Percentiles rank a stretch among this genome's conserved stretches.
phyloP scores from a whole-genome alignment of 2,329 filamentous ascomycete genomes.

The Monosporascus sp. region DNA sequence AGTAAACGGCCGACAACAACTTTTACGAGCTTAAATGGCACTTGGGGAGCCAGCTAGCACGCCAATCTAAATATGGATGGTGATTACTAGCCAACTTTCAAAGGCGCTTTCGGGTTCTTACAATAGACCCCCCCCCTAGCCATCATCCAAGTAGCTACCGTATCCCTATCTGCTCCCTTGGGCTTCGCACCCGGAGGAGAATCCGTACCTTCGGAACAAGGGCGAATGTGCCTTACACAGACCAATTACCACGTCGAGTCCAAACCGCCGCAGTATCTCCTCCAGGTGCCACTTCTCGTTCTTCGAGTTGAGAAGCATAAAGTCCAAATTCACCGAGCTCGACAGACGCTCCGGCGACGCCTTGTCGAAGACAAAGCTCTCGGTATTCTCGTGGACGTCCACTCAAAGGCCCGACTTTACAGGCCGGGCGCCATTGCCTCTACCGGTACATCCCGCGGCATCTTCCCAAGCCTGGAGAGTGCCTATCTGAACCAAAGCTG shows the following conservation, averaged over 20 bases:
- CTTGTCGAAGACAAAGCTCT: constrained; percentile 12
- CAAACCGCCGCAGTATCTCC: constrained; percentile 12
- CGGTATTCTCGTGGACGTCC: constrained; percentile 10
- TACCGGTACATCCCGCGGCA: background rate
- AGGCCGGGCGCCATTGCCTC: constrained; percentile 10
- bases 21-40: too few relatives aligned
- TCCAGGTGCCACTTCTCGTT: constrained; percentile 13
- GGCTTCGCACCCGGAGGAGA: constrained; percentile 7
- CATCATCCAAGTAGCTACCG: background rate
- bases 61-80: too few relatives aligned
- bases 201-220: constrained; percentile 8
- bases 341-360: constrained; percentile 4
- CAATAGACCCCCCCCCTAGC: background rate
- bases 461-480: constrained; percentile 7
- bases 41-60: too few relatives aligned
- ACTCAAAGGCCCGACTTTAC: constrained; percentile 10
- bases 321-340: constrained; percentile 3
- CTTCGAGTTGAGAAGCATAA: constrained; percentile 11
- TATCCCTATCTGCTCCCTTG: constrained; percentile 1
- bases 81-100: too few relatives aligned
- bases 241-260: constrained; percentile 3
- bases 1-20: too few relatives aligned
- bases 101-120: too few relatives aligned
- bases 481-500: constrained; percentile 5
- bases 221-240: background rate